A percentile compares a stretch with the other conserved stretches of the same genome.
Conservation (phyloP, 2,329 filamentous ascomycete genomes). For the Penicillium concentricum region DNA sequence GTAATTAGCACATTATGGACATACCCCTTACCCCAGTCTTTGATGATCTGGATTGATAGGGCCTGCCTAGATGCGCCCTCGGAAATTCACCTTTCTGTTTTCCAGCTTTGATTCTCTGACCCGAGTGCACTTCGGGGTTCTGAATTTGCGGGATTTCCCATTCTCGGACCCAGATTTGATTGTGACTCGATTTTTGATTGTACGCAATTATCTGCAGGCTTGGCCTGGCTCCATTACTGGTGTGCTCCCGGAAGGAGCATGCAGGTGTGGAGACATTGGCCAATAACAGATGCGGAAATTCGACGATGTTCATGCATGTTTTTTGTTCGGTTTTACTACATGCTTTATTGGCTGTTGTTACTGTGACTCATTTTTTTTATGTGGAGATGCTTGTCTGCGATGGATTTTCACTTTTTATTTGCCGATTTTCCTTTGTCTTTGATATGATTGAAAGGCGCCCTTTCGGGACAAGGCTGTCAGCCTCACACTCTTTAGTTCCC, state of each 20-base stretch:
- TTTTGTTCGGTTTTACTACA: neutral
- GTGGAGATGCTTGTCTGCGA: neutral
- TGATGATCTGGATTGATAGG: conserved; percentile 7
- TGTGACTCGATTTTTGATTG: conserved; percentile 6
- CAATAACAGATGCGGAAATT: conserved; percentile 5
- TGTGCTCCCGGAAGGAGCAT: neutral
- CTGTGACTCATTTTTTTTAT: conserved; percentile 6
- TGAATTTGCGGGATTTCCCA: neutral
- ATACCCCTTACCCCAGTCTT: neutral
- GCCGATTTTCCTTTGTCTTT: neutral
- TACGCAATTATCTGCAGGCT: neutral
- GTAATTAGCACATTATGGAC: neutral
- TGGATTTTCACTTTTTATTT: neutral
- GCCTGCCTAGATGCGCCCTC: conserved; percentile 11
- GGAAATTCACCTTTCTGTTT: conserved; percentile 3
- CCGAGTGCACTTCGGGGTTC: neutral
- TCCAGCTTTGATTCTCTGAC: conserved; percentile 10
- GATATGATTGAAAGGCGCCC: neutral
- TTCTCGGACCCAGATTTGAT: neutral
- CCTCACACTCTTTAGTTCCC: conserved; percentile 1
- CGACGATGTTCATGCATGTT: neutral
- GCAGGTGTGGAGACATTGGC: conserved; percentile 1
- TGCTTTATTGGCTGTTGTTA: conserved; percentile 3
- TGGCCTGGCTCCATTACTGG: neutral
- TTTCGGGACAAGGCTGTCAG: conserved; percentile 1